Conservation (phyloP, 2,329 filamentous ascomycete genomes). For the Xylaria multiplex region DNA sequence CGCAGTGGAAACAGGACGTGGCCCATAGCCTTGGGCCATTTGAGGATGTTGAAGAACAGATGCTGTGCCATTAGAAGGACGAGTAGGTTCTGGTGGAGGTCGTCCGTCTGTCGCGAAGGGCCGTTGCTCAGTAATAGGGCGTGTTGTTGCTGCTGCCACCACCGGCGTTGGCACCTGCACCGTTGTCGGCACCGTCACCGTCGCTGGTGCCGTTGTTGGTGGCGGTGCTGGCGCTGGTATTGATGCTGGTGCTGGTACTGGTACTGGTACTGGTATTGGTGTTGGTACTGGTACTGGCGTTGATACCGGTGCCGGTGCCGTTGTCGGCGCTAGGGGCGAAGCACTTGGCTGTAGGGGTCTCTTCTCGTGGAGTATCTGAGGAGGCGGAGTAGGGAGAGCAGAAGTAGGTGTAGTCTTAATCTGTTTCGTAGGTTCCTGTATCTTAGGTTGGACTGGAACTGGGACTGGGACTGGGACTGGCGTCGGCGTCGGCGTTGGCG, state of each 20-base stretch:
- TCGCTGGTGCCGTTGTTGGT: background rate
- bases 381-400: constrained; percentile 13
- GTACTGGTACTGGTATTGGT: constrained; percentile 5
- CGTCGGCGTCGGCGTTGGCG: constrained; percentile 32
- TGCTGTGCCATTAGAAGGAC: constrained; percentile 40
- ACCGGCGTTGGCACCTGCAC: background rate
- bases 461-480: constrained; percentile 10
- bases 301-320: background rate
- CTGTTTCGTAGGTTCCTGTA: constrained; percentile 37
- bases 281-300: background rate
- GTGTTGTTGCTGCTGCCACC: constrained; percentile 29
- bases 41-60: constrained; percentile 55
- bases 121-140: constrained; percentile 41
- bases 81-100: constrained; percentile 39
- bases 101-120: constrained; percentile 42
- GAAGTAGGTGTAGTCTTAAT: constrained; percentile 32
- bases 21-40: constrained; percentile 46
- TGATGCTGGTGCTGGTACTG: background rate
- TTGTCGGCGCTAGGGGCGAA: constrained; percentile 35
- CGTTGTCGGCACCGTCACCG: constrained; percentile 19
- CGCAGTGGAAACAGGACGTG: constrained; percentile 44
- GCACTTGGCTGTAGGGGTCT: constrained; percentile 41
- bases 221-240: constrained; percentile 5
- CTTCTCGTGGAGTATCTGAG: constrained; percentile 42
- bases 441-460: constrained; percentile 31